These are phyloP conservation scores for Globisporangium perplexum DNA, from an alignment of 352 stramenopile genomes.

Conservation along the genomic window DNA sequence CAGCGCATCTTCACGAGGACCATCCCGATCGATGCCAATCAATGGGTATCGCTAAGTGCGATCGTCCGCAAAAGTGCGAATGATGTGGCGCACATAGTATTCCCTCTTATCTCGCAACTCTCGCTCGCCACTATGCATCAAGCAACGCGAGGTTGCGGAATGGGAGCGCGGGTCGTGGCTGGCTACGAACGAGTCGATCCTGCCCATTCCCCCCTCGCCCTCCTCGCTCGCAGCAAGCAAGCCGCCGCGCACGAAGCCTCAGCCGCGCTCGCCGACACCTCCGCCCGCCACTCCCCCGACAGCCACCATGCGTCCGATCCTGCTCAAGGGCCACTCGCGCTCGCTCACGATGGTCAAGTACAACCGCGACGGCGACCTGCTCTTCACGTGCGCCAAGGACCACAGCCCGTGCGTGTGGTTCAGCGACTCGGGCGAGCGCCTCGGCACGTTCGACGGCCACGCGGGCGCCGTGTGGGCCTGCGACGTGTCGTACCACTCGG, in stretches of 20 bases:
- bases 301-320: slow-evolving; percentile 90
- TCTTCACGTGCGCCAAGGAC: slow-evolving; percentile 97
- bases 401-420: slow-evolving; percentile 96
- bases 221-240: no score
- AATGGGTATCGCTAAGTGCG: neutral
- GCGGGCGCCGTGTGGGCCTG: slow-evolving; percentile 96
- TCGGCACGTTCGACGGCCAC: slow-evolving; percentile 96
- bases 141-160: neutral
- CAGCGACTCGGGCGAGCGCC: slow-evolving; percentile 93
- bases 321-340: slow-evolving; percentile 98
- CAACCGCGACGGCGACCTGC: slow-evolving; percentile 98
- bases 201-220: neutral
- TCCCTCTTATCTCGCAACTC: neutral
- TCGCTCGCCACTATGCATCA: neutral
- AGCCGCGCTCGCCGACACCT: neutral
- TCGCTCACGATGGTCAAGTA: slow-evolving; percentile 99
- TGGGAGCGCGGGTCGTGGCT: neutral
- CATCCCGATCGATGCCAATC: neutral
- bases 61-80: neutral
- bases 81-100: neutral
- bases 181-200: neutral
- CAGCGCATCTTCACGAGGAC: neutral
- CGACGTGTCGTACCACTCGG: slow-evolving; percentile 92
- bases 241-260: no score
- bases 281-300: neutral